These are phyloP conservation scores for Albugo candida DNA, from an alignment of 352 stramenopile genomes.

Conservation along the genomic window DNA sequence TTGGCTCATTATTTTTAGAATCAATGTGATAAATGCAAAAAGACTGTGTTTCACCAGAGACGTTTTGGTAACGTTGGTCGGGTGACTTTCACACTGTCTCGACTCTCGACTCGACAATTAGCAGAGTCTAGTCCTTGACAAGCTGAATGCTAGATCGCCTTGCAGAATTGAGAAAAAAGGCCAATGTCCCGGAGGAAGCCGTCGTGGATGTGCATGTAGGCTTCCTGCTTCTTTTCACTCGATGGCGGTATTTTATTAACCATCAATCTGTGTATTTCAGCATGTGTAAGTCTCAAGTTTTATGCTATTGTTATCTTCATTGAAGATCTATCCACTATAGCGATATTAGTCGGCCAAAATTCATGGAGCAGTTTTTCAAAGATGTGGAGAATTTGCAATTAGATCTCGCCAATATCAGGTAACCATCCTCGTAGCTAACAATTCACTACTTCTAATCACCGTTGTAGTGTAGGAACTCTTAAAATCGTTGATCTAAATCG, in stretches of 20 bases:
- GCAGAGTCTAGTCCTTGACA: too few relatives aligned
- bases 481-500: constrained; percentile 88
- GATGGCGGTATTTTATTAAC: neutral
- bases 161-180: constrained; percentile 46
- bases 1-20: too few relatives aligned
- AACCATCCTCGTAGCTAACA: neutral
- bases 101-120: too few relatives aligned
- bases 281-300: neutral
- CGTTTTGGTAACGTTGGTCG: too few relatives aligned
- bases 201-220: constrained; percentile 46
- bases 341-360: constrained; percentile 35
- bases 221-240: neutral
- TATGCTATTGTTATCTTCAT: neutral
- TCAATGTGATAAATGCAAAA: too few relatives aligned
- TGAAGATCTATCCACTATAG: neutral
- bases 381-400: constrained; percentile 90
- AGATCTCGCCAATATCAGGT: constrained; percentile 82
- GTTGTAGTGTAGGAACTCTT: constrained; percentile 57
- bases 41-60: too few relatives aligned
- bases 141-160: constrained; percentile 27
- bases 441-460: neutral
- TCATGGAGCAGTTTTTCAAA: constrained; percentile 92
- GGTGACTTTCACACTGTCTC: too few relatives aligned
- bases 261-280: neutral
- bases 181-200: constrained; percentile 14